phyloP scores from a whole-genome alignment of 2,329 filamentous ascomycete genomes.

The Fusarium sp. region DNA sequence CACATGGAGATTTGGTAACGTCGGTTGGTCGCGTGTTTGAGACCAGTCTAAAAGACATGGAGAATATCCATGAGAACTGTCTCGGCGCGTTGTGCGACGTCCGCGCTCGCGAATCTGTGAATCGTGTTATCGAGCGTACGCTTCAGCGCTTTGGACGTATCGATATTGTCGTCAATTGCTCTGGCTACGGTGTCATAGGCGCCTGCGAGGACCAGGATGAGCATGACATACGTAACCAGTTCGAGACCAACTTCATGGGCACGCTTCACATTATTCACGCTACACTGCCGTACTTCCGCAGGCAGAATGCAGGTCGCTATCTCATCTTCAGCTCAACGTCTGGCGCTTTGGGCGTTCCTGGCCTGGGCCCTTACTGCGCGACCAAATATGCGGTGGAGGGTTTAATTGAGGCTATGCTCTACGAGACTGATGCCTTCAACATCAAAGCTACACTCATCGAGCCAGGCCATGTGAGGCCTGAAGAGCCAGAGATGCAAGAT shows the following conservation, averaged over 20 bases:
- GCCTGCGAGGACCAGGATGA: conserved; percentile 98
- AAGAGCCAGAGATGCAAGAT: conserved; percentile 73
- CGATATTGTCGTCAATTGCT: conserved; percentile 93
- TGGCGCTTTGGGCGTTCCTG: conserved; percentile 92
- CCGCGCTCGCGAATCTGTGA: conserved; percentile 81
- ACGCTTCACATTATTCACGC: conserved; percentile 93
- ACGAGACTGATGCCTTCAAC: conserved; percentile 91
- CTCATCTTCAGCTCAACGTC: conserved; percentile 95
- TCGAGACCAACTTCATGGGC: conserved; percentile 98
- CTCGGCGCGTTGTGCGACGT: conserved; percentile 91
- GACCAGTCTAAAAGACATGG: conserved; percentile 78
- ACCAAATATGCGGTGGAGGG: conserved; percentile 98
- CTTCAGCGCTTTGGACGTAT: conserved; percentile 82
- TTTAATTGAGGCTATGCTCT: conserved; percentile 94
- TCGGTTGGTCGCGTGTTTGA: conserved; percentile 88
- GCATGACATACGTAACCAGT: conserved; percentile 93
- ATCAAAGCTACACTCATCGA: conserved; percentile 95
- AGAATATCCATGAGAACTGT: conserved; percentile 77
- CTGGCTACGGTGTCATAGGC: conserved; percentile 94
- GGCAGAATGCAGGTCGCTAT: conserved; percentile 81
- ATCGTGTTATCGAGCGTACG: conserved; percentile 75
- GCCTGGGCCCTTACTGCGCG: conserved; percentile 92
- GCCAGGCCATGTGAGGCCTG: conserved; percentile 86
- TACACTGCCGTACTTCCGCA: conserved; percentile 87
- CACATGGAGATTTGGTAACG: conserved; percentile 84